Conservation (phyloP, 305 asterid species). For the Fraxinus baroniana region DNA sequence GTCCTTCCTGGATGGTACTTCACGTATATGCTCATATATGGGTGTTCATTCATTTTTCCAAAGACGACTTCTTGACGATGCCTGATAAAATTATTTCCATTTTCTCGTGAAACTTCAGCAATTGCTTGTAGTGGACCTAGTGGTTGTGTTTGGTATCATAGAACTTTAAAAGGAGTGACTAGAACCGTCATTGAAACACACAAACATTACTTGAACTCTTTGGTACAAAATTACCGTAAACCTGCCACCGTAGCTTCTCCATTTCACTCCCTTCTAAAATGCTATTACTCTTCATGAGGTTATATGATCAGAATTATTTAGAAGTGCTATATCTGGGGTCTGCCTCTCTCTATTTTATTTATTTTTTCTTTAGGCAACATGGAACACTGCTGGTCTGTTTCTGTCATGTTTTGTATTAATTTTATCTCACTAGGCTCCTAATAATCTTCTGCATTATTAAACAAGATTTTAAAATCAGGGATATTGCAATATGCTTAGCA, state of each 20-base stretch:
- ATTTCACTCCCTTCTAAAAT: neutral
- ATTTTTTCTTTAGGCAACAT: neutral
- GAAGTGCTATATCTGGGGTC: neutral
- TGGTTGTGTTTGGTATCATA: neutral
- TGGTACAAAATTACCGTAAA: neutral
- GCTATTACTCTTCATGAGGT: neutral
- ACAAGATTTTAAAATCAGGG: neutral
- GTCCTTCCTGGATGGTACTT: constrained; percentile 4
- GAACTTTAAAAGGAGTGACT: neutral
- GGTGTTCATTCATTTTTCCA: neutral
- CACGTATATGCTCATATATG: neutral
- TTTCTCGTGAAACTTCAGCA: neutral
- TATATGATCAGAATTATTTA: neutral
- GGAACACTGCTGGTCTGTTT: neutral
- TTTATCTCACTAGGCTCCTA: neutral
- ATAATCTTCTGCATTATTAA: neutral
- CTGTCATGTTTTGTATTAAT: neutral
- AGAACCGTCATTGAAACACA: neutral
- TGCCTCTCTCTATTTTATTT: neutral
- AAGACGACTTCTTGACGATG: neutral
- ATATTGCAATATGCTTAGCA: neutral
- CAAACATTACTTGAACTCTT: neutral
- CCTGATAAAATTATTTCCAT: neutral
- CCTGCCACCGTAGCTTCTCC: neutral
- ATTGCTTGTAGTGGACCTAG: neutral